Evolutionary conservation across 176 grass and related monocot species (phyloP), one percentile per base, ranked within the genome.

Genomic region (Leersia perrieri): DNA sequence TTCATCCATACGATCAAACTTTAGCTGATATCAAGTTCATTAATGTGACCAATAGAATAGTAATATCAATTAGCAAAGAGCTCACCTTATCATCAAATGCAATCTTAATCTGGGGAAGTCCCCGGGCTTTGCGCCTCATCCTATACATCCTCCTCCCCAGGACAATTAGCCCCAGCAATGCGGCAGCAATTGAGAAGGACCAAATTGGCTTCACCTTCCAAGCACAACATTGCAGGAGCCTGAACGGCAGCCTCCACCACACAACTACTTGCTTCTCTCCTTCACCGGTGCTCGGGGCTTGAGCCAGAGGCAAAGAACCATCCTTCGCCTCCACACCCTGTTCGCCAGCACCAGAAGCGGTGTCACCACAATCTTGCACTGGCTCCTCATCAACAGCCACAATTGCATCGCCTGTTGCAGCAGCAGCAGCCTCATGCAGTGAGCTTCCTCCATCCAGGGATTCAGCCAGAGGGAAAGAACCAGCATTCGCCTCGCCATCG

Each of bases 161-260:
- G 53, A 91, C 29, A 10, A 81, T 20, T 66, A 91, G 41, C 32
- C 92, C 89, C 11, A 94, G 68, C 18, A 94, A 33, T 0, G 87
- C 89, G 0, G 89, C 73, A 0, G 87, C 92, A 3, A 94, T 72
- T 38, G 92, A 91, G 29, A 94, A 78, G 11, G 87, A 87, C 87
- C 89, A 94, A 70, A 89, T 44, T 5, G 92, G 89, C 78, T 75
- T 94, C 36, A 91, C 81, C 68, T 86, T 87, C 70, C 89, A 94
- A 73, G 77, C 86, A 61, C 77, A 87, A 40, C 67, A 89, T 28
- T 79, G 90, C 55, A 94, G 51, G 20, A 94, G 35, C 77, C 45
- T 83, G 35, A 91, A 72, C 3, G 92, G 84, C 80, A 94, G 66
- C 84, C 79, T 89, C 89, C 87, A 82, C 89, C 84, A 91, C 39